Evolutionary conservation across 2,329 filamentous ascomycete genomes (phyloP).

Genomic region (Aspergillus niger): DNA sequence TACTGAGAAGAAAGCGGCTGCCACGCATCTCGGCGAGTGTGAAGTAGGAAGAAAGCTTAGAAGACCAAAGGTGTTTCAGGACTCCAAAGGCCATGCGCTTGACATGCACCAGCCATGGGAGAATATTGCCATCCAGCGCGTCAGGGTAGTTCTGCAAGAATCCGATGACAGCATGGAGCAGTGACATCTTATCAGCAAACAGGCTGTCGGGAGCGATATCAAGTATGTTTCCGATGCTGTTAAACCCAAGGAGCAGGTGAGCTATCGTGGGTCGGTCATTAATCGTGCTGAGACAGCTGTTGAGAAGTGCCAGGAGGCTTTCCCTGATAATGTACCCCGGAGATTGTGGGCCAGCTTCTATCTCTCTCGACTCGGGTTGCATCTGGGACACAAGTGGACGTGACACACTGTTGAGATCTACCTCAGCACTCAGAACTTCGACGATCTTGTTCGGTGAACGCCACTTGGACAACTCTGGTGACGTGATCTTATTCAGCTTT

Average conservation of each 20-base stretch:
- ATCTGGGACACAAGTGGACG: slow-evolving; percentile 71
- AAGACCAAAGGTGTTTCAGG: slow-evolving; percentile 79
- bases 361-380: slow-evolving; percentile 65
- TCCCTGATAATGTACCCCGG: slow-evolving; percentile 79
- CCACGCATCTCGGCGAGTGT: slow-evolving; percentile 78
- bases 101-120: slow-evolving; percentile 68
- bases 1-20: slow-evolving; percentile 76
- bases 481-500: slow-evolving; percentile 73
- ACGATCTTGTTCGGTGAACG: slow-evolving; percentile 79
- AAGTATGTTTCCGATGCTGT: slow-evolving; percentile 70
- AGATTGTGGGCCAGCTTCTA: slow-evolving; percentile 68
- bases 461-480: slow-evolving; percentile 61
- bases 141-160: slow-evolving; percentile 71
- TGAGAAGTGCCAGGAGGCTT: slow-evolving; percentile 82
- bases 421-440: slow-evolving; percentile 79
- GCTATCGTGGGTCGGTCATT: slow-evolving; percentile 82
- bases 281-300: slow-evolving; percentile 73
- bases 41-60: slow-evolving; percentile 72
- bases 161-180: slow-evolving; percentile 80
- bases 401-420: slow-evolving; percentile 77
- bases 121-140: slow-evolving; percentile 60
- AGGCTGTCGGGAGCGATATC: slow-evolving; percentile 67
- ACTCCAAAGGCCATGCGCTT: slow-evolving; percentile 72
- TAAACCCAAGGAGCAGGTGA: slow-evolving; percentile 86
- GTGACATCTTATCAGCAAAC: slow-evolving; percentile 70